Conservation (phyloP, 768 basidiomycete species). For the Stropharia rugosoannulata region DNA sequence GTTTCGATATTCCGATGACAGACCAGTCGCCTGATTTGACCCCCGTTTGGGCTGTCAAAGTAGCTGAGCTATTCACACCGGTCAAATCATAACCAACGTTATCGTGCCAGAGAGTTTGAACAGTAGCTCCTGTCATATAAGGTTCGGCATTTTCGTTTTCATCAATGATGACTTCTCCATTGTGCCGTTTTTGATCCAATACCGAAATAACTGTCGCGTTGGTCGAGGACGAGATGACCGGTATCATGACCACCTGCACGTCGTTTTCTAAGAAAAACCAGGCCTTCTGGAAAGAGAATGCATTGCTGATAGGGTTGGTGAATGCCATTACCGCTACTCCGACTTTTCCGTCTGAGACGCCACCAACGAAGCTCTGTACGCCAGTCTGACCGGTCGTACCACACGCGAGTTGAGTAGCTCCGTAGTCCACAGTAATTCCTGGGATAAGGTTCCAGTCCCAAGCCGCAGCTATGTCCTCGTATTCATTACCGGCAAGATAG, state of each 20-base stretch:
- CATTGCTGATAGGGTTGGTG: conserved; percentile 57
- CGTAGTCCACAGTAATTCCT: conserved; percentile 67
- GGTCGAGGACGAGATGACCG: conserved; percentile 44
- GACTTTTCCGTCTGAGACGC: conserved; percentile 53
- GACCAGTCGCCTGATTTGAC: conserved; percentile 60
- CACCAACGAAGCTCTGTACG: conserved; percentile 61
- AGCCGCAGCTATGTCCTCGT: conserved; percentile 67
- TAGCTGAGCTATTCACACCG: conserved; percentile 29
- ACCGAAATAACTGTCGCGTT: conserved; percentile 56
- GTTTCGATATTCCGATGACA: conserved; percentile 58
- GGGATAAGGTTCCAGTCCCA: conserved; percentile 84
- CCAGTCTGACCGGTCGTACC: conserved; percentile 40
- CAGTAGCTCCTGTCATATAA: conserved; percentile 10
- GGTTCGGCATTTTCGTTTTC: conserved; percentile 17
- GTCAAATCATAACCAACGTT: conserved; percentile 60
- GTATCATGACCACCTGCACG: conserved; percentile 62
- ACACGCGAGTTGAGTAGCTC: conserved; percentile 52
- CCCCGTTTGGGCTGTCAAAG: conserved; percentile 40
- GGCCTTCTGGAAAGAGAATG: conserved; percentile 62
- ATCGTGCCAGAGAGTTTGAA: conserved; percentile 59
- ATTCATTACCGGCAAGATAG: conserved; percentile 65
- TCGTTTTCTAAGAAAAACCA: conserved; percentile 74
- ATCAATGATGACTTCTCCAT: conserved; percentile 43
- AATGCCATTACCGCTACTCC: conserved; percentile 67
- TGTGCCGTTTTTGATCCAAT: conserved; percentile 60